phyloP scores from a whole-genome alignment of 2,329 filamentous ascomycete genomes.

The Trichothecium roseum region DNA sequence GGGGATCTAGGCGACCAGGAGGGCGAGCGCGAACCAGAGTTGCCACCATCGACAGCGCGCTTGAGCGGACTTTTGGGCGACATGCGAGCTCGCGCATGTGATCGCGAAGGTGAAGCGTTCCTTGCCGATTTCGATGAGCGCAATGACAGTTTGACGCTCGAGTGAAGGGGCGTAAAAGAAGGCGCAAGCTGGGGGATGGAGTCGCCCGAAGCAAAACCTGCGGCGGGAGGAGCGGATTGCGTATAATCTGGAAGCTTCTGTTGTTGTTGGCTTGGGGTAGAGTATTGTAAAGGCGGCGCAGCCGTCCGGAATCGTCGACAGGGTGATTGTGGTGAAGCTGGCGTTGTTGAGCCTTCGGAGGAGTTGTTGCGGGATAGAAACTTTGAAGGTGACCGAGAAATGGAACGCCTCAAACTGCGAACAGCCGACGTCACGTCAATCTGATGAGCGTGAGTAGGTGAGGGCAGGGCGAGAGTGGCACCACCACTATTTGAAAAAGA shows the following conservation, averaged over 20 bases:
- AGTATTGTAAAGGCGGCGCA: conserved; percentile 1
- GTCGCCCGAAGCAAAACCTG: conserved; percentile 14
- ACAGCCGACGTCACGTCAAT: conserved; percentile 76
- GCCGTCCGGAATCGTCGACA: conserved; percentile 27
- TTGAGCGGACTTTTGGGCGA: conserved; percentile 76
- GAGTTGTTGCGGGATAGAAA: conserved; percentile 51
- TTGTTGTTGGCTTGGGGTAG: conserved; percentile 21
- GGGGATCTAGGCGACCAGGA: conserved; percentile 2
- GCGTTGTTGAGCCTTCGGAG: conserved; percentile 14
- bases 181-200: conserved; percentile 30
- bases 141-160: conserved; percentile 56
- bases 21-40: conserved; percentile 25
- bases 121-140: conserved; percentile 52
- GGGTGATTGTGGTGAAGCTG: conserved; percentile 39
- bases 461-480: conserved; percentile 77
- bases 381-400: conserved; percentile 91
- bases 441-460: conserved; percentile 72
- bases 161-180: conserved; percentile 53
- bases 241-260: conserved; percentile 15
- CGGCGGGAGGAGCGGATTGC: conserved; percentile 23
- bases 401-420: conserved; percentile 71
- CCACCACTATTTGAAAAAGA: conserved; percentile 51
- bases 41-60: conserved; percentile 66
- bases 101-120: conserved; percentile 40
- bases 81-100: conserved; percentile 51